Evolutionary conservation across 768 basidiomycete genomes (phyloP).

Genomic region (Russula griseocarnosa): DNA sequence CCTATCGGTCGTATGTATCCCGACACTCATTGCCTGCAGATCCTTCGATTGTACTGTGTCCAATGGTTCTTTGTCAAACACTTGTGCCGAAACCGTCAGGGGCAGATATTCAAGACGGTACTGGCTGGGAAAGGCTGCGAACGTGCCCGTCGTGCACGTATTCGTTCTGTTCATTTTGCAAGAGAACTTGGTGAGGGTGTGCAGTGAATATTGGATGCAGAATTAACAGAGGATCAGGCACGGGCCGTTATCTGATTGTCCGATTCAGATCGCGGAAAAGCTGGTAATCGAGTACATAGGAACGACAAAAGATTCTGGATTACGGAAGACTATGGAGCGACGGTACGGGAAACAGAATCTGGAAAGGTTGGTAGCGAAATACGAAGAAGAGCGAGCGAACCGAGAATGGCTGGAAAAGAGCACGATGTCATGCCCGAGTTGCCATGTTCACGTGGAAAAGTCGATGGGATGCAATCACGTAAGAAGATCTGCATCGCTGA

Average conservation of each 20-base stretch:
- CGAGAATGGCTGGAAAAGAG: constrained; percentile 64
- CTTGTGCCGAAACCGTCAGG: constrained; percentile 58
- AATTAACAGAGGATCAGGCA: constrained; percentile 51
- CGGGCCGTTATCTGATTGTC: constrained; percentile 70
- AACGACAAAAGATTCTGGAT: constrained; percentile 48
- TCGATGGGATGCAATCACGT: constrained; percentile 86
- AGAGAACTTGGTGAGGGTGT: constrained; percentile 64
- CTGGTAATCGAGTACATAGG: constrained; percentile 65
- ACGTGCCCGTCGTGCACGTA: constrained; percentile 67
- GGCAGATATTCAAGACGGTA: constrained; percentile 46
- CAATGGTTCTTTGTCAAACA: constrained; percentile 75
- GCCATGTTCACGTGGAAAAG: constrained; percentile 70
- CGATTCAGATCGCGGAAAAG: constrained; percentile 60
- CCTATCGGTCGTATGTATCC: neutral
- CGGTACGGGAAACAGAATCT: constrained; percentile 63
- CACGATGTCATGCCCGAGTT: constrained; percentile 72
- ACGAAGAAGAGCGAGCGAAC: constrained; percentile 73
- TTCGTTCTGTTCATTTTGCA: constrained; percentile 82
- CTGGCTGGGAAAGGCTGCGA: constrained; percentile 69
- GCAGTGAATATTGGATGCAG: constrained; percentile 1
- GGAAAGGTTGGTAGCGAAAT: constrained; percentile 52
- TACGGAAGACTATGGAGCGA: constrained; percentile 52
- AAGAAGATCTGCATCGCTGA: constrained; percentile 21
- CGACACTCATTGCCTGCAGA: constrained; percentile 41
- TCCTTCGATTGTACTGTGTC: constrained; percentile 77